Evolutionary conservation across 148 eudicot genomes (phyloP).

Genomic region (Gaultheria prostrata): DNA sequence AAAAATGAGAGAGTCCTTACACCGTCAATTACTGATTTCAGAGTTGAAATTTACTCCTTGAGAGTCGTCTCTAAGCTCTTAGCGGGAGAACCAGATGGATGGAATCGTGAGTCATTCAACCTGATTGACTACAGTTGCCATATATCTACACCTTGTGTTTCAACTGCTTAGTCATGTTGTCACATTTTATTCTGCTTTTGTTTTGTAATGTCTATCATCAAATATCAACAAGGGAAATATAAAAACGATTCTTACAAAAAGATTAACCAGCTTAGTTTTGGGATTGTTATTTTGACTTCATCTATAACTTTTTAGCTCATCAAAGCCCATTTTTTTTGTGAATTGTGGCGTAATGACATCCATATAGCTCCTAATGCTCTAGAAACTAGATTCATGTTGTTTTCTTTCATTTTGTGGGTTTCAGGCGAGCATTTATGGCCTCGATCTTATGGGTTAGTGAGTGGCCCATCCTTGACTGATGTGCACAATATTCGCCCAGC

Average conservation of each 20-base stretch:
- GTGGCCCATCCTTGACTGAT: conserved; percentile 46
- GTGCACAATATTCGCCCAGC: conserved; percentile 62
- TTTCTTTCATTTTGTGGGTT: not conserved
- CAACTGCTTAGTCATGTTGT: not conserved
- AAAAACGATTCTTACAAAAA: not conserved
- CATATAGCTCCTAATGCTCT: not conserved
- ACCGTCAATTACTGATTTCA: conserved; percentile 17
- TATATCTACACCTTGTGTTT: not conserved
- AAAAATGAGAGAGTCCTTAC: not conserved
- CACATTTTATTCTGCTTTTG: not conserved
- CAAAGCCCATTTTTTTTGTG: not conserved
- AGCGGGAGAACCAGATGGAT: conserved; percentile 59
- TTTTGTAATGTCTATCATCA: not conserved
- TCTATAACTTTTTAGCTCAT: not conserved
- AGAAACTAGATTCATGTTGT: not conserved
- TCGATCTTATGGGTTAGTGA: conserved; percentile 44
- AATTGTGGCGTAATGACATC: not conserved
- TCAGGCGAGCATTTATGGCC: conserved; percentile 72
- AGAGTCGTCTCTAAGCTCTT: conserved; percentile 43
- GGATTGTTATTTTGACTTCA: not conserved
- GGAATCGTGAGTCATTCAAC: conserved; percentile 41
- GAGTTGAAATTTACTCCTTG: conserved; percentile 53
- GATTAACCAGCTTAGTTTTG: not conserved
- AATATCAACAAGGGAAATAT: no score
- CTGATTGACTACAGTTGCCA: not conserved